Base-by-base conservation (phyloP, 495 filamentous ascomycete species). In the Penicillium dipodomyicola region DNA sequence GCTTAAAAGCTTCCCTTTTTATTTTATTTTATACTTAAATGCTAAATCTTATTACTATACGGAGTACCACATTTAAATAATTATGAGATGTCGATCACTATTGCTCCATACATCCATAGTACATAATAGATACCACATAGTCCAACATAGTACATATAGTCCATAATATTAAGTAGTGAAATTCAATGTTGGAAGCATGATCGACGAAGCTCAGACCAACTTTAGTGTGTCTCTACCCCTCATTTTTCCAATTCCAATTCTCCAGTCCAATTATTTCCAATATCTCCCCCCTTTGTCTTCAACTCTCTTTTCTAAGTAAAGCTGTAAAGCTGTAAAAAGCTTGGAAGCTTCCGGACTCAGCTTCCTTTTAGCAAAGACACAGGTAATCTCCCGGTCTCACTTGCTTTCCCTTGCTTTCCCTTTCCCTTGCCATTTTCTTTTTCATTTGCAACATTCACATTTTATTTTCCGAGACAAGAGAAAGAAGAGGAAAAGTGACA, bases 161-260 rank as follows among this genome's bases (percentile, higher is more conserved):
- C 9, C 29, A 10, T 30, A 30, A 10, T 30, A 30, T 10, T 10
- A 10, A 2, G 29, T 30, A 30, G 9, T 37, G 33, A n/a, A 37
- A 37, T 15, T 5, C 23, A 25, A 25, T 25, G 22, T 23, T 15
- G 3, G 33, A 35, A 30, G 10, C 11, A 56, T 52, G 41, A 54
- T 47, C 50, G 41, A 41, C 43, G 30, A 61, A 61, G 58, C 58
- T 57, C 52, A 47, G 58, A 54, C 58, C 58, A 60, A 37, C 56
- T 61, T 47, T 45, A 51, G 52, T 56, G 53, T 48, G 54, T 56
- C 46, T 25, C 33, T 52, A 32, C 45, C 50, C 42, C 30, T 54
- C 46, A 35, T 54, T 44, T 33, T 33, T 50, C 54, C 27, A 46
- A 27, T 47, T 23, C 54, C 59, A 29, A 30, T 30, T 30, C 29